Percentiles rank a stretch among this genome's conserved stretches.
phyloP scores from a whole-genome alignment of 2,329 filamentous ascomycete genomes.

The Stemphylium beticola region DNA sequence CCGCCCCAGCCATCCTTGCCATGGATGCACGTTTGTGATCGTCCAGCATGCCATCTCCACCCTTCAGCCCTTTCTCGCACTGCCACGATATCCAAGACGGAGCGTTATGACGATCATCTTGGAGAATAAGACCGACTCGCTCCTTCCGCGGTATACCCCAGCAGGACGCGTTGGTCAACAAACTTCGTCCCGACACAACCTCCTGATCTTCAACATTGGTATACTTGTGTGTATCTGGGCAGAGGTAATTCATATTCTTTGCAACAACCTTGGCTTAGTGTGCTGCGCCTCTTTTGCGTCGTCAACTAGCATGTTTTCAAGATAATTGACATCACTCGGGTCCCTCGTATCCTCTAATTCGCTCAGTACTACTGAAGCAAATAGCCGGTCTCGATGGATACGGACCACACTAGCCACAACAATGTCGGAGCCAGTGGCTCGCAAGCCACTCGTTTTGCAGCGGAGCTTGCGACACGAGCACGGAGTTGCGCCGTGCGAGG shows the following conservation, averaged over 20 bases:
- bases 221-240: too few species aligned
- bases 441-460: not conserved
- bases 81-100: too few species aligned
- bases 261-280: not conserved
- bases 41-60: too few species aligned
- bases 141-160: not conserved
- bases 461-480: not conserved
- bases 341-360: not conserved
- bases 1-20: too few species aligned
- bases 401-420: not conserved
- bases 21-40: too few species aligned
- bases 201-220: not conserved
- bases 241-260: not conserved
- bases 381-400: not conserved
- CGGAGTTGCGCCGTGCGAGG: not conserved
- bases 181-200: not conserved
- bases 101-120: not conserved
- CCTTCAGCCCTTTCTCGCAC: not conserved
- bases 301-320: not conserved
- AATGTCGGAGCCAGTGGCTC: not conserved
- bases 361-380: not conserved
- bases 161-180: not conserved
- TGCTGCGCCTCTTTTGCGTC: constrained; percentile 1
- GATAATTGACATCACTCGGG: too few species aligned
- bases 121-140: not conserved